Evolutionary conservation across 768 basidiomycete genomes (phyloP).

Genomic region (Tylopilus balloui): DNA sequence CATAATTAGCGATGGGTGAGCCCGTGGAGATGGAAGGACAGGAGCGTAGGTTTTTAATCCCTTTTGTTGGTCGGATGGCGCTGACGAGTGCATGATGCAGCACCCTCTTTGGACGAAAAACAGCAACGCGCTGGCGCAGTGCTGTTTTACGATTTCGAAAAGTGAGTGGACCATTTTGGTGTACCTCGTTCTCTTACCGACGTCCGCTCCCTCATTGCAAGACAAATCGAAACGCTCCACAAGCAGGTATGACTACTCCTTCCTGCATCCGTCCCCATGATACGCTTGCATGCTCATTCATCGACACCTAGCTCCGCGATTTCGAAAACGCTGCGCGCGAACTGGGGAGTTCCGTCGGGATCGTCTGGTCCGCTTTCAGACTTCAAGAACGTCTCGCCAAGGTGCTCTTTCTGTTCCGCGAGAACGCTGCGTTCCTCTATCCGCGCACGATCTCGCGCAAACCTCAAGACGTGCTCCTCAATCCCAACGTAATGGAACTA

Average conservation of each 20-base stretch:
- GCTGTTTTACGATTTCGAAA: slow-evolving; percentile 42
- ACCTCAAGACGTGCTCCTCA: slow-evolving; percentile 33
- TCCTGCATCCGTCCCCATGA: neutral
- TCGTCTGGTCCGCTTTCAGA: slow-evolving; percentile 47
- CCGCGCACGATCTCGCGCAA: slow-evolving; percentile 41
- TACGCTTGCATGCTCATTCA: neutral
- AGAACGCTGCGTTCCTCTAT: slow-evolving; percentile 50
- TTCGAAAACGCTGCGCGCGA: slow-evolving; percentile 53
- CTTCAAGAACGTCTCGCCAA: slow-evolving; percentile 47
- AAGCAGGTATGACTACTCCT: slow-evolving; percentile 34
- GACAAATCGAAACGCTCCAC: slow-evolving; percentile 45
- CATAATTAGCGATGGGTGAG: slow-evolving; percentile 24
- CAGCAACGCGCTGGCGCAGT: slow-evolving; percentile 44
- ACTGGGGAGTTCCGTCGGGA: slow-evolving; percentile 51
- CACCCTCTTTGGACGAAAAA: slow-evolving; percentile 44
- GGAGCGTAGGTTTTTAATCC: slow-evolving; percentile 25
- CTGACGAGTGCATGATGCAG: slow-evolving; percentile 9
- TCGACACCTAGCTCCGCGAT: slow-evolving; percentile 40
- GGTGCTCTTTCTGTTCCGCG: slow-evolving; percentile 47
- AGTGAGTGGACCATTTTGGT: slow-evolving; percentile 29
- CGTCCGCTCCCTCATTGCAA: slow-evolving; percentile 14
- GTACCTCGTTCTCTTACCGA: neutral
- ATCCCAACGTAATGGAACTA: slow-evolving; percentile 29
- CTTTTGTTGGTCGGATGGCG: neutral
- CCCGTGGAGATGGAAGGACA: slow-evolving; percentile 37